Evolutionary conservation across 2,329 filamentous ascomycete species (phyloP).

Genomic region (Madurella fahalii): DNA sequence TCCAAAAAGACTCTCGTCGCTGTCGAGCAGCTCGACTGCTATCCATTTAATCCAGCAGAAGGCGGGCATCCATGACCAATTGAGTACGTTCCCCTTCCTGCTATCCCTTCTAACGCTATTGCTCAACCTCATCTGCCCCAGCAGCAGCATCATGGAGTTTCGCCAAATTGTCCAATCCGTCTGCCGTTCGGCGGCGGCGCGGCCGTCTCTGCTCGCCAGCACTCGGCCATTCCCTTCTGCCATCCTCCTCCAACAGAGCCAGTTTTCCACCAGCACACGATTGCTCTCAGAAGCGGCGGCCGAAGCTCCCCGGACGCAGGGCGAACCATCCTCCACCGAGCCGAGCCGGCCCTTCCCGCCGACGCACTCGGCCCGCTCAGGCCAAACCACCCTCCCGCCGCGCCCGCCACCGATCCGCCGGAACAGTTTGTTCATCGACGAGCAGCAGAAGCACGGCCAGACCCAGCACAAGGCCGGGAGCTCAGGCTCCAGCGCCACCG

Average conservation of each 20-base stretch:
- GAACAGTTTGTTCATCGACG: background rate
- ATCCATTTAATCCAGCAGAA: background rate
- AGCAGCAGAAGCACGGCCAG: background rate
- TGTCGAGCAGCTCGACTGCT: background rate
- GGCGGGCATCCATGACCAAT: conserved; percentile 15
- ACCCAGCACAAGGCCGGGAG: background rate
- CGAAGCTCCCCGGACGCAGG: background rate
- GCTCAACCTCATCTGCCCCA: conserved; percentile 1
- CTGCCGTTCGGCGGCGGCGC: conserved; percentile 17
- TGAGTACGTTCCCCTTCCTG: conserved; percentile 7
- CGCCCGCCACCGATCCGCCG: conserved; percentile 7
- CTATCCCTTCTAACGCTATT: background rate
- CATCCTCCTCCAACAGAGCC: conserved; percentile 6
- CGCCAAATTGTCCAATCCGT: conserved; percentile 22
- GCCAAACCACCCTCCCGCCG: background rate
- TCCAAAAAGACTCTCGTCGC: background rate
- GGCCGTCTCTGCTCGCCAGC: conserved; percentile 13
- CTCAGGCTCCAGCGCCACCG: background rate
- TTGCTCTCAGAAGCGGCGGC: conserved; percentile 7
- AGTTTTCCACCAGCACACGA: conserved; percentile 11
- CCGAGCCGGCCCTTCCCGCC: background rate
- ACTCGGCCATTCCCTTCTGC: conserved; percentile 6
- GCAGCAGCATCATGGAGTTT: conserved; percentile 25
- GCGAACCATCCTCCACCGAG: background rate
- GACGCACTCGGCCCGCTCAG: background rate